These are phyloP conservation scores for Apiospora kogelbergensis DNA, from an alignment of 2,329 filamentous ascomycete species.

Conservation along the genomic window DNA sequence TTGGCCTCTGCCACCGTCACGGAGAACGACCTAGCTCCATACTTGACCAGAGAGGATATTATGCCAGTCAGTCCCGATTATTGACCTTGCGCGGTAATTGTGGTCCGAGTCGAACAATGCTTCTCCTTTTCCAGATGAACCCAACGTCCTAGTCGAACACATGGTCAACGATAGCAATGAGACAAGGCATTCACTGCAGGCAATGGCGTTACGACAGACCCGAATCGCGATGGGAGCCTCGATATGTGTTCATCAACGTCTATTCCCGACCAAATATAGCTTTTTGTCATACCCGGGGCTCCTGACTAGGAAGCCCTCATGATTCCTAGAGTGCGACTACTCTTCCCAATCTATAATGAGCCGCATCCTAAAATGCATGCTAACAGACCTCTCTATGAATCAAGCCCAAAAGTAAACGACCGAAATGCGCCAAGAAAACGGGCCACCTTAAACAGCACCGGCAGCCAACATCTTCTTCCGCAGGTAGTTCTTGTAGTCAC, in stretches of 20 bases:
- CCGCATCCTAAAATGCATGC: constrained; percentile 10
- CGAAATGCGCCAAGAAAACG: constrained; percentile 4
- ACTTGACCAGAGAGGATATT: too few species aligned
- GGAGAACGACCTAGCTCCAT: too few species aligned
- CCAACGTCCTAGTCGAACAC: not conserved
- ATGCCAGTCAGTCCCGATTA: too few species aligned
- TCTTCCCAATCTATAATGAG: constrained; percentile 12
- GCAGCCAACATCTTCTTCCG: constrained; percentile 96
- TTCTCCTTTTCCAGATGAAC: not conserved
- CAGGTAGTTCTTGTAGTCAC: constrained; percentile 96
- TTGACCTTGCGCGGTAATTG: too few species aligned
- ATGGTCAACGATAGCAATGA: not conserved
- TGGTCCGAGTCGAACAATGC: not conserved
- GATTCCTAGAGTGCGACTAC: constrained; percentile 1
- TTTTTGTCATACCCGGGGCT: constrained; percentile 9
- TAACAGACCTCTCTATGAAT: constrained; percentile 1
- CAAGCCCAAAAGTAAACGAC: constrained; percentile 1
- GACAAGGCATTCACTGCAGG: not conserved
- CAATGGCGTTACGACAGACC: not conserved
- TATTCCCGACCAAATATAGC: constrained; percentile 7
- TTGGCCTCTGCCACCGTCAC: too few species aligned
- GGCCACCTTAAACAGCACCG: constrained; percentile 73
- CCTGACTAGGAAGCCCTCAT: constrained; percentile 1
- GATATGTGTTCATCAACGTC: not conserved
- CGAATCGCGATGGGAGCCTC: not conserved